phyloP scores from a whole-genome alignment of 2,329 filamentous ascomycete genomes.

The Ambrosiella xylebori region DNA sequence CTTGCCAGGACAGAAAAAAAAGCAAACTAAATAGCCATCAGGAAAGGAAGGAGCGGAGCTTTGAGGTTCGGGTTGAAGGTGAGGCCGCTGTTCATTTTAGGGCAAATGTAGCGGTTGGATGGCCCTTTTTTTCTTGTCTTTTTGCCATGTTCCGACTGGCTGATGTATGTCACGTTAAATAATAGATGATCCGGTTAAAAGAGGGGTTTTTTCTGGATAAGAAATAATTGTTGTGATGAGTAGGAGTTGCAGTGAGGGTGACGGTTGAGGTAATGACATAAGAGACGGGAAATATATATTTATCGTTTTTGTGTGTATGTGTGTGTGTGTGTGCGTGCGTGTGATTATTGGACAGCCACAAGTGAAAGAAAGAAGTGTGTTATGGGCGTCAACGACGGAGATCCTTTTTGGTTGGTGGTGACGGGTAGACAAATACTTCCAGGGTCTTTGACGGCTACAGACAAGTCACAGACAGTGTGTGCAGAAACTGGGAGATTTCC shows the following conservation, averaged over 20 bases:
- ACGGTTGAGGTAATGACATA: not conserved
- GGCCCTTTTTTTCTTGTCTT: not conserved
- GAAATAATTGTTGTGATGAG: not conserved
- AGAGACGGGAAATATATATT: not conserved
- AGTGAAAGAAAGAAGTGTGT: not conserved
- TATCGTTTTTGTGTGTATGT: not conserved
- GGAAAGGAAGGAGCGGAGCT: not conserved
- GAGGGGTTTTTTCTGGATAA: not conserved
- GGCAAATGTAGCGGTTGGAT: not conserved
- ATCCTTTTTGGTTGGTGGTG: not conserved
- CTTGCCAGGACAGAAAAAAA: not conserved
- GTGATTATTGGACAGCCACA: no score
- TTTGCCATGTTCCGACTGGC: no score
- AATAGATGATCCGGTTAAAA: not conserved
- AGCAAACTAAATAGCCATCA: not conserved
- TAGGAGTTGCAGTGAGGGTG: not conserved
- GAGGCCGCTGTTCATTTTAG: not conserved
- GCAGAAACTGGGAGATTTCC: not conserved
- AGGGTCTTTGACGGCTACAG: not conserved
- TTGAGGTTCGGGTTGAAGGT: not conserved
- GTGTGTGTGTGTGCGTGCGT: not conserved
- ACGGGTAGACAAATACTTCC: not conserved
- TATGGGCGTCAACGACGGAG: not conserved
- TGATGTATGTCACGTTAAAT: not conserved
- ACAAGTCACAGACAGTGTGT: not conserved